These are phyloP conservation scores for Talaromyces ruber DNA, from an alignment of 495 filamentous ascomycete genomes.

Conservation along the genomic window DNA sequence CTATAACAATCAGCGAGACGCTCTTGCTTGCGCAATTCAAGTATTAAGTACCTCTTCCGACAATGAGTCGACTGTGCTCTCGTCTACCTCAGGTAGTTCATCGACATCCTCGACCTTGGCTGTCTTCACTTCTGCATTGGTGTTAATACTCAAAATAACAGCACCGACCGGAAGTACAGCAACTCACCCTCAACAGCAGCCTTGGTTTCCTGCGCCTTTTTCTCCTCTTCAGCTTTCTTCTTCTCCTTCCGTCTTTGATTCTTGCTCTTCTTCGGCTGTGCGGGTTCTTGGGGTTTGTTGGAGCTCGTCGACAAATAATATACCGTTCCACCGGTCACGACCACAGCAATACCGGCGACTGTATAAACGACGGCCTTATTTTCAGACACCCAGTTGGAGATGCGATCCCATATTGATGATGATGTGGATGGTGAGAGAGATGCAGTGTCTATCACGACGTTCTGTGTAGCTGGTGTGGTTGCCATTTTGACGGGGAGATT, in stretches of 20 bases:
- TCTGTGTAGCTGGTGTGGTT: background rate
- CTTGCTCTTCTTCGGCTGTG: constrained; percentile 50
- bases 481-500: background rate
- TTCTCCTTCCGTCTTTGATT: constrained; percentile 49
- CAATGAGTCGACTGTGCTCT: constrained; percentile 60
- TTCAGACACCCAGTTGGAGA: constrained; percentile 88
- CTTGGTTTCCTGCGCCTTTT: constrained; percentile 40
- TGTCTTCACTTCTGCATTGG: constrained; percentile 30
- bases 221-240: constrained; percentile 65
- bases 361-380: constrained; percentile 94
- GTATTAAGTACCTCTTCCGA: constrained; percentile 50
- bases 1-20: constrained; percentile 16
- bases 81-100: constrained; percentile 78
- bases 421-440: constrained; percentile 40
- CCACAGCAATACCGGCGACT: constrained; percentile 85
- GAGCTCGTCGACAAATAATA: constrained; percentile 73
- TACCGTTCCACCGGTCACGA: constrained; percentile 80
- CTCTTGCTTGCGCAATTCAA: background rate
- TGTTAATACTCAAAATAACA: background rate
- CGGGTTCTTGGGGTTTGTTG: constrained; percentile 16
- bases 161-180: background rate
- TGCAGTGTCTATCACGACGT: constrained; percentile 37
- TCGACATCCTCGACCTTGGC: constrained; percentile 59
- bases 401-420: constrained; percentile 76
- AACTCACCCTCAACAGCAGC: constrained; percentile 5